phyloP scores from a whole-genome alignment of 768 basidiomycete genomes.

The Tulasnella sp. region DNA sequence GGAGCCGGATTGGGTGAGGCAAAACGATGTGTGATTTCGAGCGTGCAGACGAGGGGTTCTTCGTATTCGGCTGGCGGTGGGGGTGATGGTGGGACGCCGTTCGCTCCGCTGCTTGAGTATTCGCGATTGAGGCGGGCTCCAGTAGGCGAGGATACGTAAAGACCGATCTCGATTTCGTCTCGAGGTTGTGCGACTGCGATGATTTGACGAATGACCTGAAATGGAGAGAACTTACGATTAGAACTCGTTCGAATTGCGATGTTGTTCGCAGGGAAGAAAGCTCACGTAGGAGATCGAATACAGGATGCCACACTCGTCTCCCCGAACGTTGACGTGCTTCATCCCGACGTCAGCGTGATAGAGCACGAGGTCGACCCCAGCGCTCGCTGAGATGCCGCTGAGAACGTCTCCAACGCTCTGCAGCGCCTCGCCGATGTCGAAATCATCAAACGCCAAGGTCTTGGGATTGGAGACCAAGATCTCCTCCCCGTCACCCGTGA shows the following conservation, averaged over 20 bases:
- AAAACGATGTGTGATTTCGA: slow-evolving; percentile 46
- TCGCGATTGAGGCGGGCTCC: slow-evolving; percentile 10
- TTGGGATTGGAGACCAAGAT: neutral
- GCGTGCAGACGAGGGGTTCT: slow-evolving; percentile 41
- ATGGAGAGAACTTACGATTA: neutral
- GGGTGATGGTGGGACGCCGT: slow-evolving; percentile 22
- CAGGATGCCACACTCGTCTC: slow-evolving; percentile 73
- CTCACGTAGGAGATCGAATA: slow-evolving; percentile 79
- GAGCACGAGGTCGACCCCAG: slow-evolving; percentile 80
- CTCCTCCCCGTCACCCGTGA: neutral
- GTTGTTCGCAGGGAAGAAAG: slow-evolving; percentile 17
- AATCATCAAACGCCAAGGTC: slow-evolving; percentile 40
- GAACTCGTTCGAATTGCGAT: neutral
- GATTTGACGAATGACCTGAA: slow-evolving; percentile 81
- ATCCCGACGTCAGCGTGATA: slow-evolving; percentile 83
- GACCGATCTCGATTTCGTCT: slow-evolving; percentile 78
- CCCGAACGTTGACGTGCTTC: slow-evolving; percentile 75
- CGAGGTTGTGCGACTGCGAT: slow-evolving; percentile 53
- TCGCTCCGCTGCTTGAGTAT: slow-evolving; percentile 18
- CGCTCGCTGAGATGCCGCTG: slow-evolving; percentile 70
- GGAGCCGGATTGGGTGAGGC: slow-evolving; percentile 16
- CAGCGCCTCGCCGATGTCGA: slow-evolving; percentile 84
- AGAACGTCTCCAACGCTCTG: slow-evolving; percentile 83
- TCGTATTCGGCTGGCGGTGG: slow-evolving; percentile 20
- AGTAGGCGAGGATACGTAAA: slow-evolving; percentile 36